These are phyloP conservation scores for Saposhnikovia divaricata DNA, from an alignment of 129 eudicot species.

Conservation along the genomic window DNA sequence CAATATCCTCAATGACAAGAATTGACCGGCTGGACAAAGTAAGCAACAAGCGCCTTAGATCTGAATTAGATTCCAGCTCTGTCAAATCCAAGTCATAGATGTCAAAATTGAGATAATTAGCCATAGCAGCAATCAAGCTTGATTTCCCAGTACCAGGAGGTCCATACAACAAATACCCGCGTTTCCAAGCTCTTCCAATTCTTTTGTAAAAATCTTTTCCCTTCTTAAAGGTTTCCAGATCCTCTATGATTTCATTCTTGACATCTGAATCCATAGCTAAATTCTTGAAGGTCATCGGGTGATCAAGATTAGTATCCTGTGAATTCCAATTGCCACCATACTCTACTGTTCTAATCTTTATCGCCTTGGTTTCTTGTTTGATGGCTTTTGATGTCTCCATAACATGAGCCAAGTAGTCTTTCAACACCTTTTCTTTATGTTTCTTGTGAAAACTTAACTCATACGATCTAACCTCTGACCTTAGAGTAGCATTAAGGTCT, in stretches of 20 bases:
- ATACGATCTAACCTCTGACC: conserved; percentile 19
- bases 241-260: conserved; percentile 29
- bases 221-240: conserved; percentile 28
- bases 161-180: conserved; percentile 44
- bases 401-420: conserved; percentile 35
- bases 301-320: conserved; percentile 24
- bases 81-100: conserved; percentile 34
- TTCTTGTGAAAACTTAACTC: conserved; percentile 38
- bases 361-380: conserved; percentile 18
- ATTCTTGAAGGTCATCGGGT: conserved; percentile 47
- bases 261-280: conserved; percentile 32
- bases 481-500: conserved; percentile 10
- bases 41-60: conserved; percentile 31
- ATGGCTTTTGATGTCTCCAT: conserved; percentile 20
- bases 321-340: conserved; percentile 14
- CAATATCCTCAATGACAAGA: conserved; percentile 42
- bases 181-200: conserved; percentile 50
- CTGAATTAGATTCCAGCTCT: conserved; percentile 21
- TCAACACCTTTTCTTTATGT: conserved; percentile 23
- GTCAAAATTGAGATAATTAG: conserved; percentile 39
- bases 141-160: conserved; percentile 46
- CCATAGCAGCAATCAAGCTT: conserved; percentile 46
- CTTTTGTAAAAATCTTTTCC: conserved; percentile 37
- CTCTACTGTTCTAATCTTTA: conserved; percentile 24
- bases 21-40: conserved; percentile 33